These are phyloP conservation scores for Populus trichocarpa DNA, from an alignment of 441 rosid genomes.

Conservation along the genomic window DNA sequence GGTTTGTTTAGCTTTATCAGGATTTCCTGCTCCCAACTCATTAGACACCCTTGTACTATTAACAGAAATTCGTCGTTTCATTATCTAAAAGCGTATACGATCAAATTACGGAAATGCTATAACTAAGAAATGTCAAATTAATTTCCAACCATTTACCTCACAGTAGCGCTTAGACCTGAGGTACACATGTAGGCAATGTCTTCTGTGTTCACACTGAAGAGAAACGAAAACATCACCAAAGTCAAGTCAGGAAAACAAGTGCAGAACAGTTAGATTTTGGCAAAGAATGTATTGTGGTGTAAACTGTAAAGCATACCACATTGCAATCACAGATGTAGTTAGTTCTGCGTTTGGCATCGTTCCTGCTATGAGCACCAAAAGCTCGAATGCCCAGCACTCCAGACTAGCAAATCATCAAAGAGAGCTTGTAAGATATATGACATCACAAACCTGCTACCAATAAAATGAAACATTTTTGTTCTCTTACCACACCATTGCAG, in stretches of 20 bases:
- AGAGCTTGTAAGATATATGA: background rate
- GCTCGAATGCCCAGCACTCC: slow-evolving; percentile 76
- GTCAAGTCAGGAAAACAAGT: too few relatives aligned
- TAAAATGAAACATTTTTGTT: background rate
- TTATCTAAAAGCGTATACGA: background rate
- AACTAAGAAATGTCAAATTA: too few relatives aligned
- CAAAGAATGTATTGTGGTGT: background rate
- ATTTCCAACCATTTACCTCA: slow-evolving; percentile 7
- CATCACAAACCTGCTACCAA: background rate
- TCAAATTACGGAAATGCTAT: background rate
- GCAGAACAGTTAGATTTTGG: background rate
- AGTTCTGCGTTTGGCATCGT: slow-evolving; percentile 52
- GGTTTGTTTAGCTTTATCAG: slow-evolving; percentile 48
- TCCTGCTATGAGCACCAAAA: slow-evolving; percentile 67
- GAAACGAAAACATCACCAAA: background rate
- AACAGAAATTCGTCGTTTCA: background rate
- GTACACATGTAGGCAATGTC: slow-evolving; percentile 47
- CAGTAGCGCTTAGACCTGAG: slow-evolving; percentile 41
- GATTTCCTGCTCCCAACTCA: slow-evolving; percentile 17
- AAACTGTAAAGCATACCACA: slow-evolving; percentile 38
- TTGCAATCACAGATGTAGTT: slow-evolving; percentile 59
- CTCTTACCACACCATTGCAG: slow-evolving; percentile 80
- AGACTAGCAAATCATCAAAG: slow-evolving; percentile 31
- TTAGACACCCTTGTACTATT: slow-evolving; percentile 61
- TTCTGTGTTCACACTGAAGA: slow-evolving; percentile 53